A percentile compares a stretch with the other conserved stretches of the same genome.
phyloP scores from a whole-genome alignment of 2,329 filamentous ascomycete species.

The Epichloe gansuensis region DNA sequence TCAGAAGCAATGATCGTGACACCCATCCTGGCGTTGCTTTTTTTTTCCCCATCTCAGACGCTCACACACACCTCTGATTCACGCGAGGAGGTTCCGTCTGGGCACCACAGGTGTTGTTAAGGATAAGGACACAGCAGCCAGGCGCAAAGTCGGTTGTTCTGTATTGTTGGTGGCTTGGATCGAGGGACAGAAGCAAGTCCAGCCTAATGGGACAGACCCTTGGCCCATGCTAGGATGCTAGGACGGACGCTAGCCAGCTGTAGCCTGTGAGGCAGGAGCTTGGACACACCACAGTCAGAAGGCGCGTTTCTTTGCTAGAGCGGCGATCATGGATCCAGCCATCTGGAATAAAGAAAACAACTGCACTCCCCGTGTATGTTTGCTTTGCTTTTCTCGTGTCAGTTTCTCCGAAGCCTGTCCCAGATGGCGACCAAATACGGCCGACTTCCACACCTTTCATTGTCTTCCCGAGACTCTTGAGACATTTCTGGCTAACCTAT shows the following conservation, averaged over 20 bases:
- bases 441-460: background rate
- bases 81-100: background rate
- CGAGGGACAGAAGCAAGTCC: background rate
- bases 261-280: background rate
- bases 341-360: background rate
- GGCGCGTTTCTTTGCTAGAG: background rate
- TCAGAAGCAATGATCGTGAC: background rate
- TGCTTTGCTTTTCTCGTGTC: background rate
- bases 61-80: conserved; percentile 5
- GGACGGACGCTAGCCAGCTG: background rate
- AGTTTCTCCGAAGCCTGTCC: too few species aligned
- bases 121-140: background rate
- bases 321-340: background rate
- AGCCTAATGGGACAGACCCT: background rate
- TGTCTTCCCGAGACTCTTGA: background rate
- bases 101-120: background rate
- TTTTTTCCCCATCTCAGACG: conserved; percentile 7
- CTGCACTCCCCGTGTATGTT: background rate
- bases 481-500: background rate
- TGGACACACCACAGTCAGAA: background rate
- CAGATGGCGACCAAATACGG: background rate
- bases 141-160: background rate
- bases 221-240: background rate
- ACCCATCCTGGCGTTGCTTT: conserved; percentile 8
- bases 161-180: background rate